These are phyloP conservation scores for Camelina neglecta DNA, from an alignment of 345 rosid species.

Conservation along the genomic window DNA sequence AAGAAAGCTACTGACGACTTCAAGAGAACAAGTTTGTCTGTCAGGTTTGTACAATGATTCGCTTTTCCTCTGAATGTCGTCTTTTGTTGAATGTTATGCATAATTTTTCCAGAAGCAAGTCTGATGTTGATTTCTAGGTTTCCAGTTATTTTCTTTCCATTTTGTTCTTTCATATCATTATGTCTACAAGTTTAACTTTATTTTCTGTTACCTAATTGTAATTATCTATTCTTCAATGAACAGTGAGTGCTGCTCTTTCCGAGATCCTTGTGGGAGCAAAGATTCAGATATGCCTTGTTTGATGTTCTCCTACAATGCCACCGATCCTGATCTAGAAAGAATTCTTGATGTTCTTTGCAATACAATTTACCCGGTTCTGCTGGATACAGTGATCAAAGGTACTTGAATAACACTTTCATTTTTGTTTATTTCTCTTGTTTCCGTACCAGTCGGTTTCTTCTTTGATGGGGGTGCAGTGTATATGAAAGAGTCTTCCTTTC, in stretches of 20 bases:
- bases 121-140: constrained; percentile 25
- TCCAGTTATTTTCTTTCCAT: constrained; percentile 22
- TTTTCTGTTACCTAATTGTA: constrained; percentile 17
- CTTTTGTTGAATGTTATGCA: constrained; percentile 14
- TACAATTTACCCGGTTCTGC: constrained; percentile 71
- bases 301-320: constrained; percentile 59
- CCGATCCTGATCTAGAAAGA: constrained; percentile 54
- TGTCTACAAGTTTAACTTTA: constrained; percentile 26
- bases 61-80: constrained; percentile 28
- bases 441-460: constrained; percentile 1
- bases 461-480: constrained; percentile 10
- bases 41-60: constrained; percentile 60
- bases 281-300: constrained; percentile 64
- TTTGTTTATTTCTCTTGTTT: constrained; percentile 3
- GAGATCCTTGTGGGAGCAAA: constrained; percentile 51
- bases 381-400: constrained; percentile 91
- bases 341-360: constrained; percentile 59
- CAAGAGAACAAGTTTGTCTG: constrained; percentile 54
- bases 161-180: constrained; percentile 6
- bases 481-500: constrained; percentile 20
- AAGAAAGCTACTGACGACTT: constrained; percentile 51
- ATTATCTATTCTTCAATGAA: constrained; percentile 39
- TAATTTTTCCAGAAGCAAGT: constrained; percentile 5
- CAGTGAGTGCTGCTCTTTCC: constrained; percentile 77
- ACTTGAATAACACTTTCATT: constrained; percentile 26